Evolutionary conservation across 2,329 filamentous ascomycete species (phyloP), one percentile per base, ranked within the genome.

Genomic region (Monosporascus ibericus): DNA sequence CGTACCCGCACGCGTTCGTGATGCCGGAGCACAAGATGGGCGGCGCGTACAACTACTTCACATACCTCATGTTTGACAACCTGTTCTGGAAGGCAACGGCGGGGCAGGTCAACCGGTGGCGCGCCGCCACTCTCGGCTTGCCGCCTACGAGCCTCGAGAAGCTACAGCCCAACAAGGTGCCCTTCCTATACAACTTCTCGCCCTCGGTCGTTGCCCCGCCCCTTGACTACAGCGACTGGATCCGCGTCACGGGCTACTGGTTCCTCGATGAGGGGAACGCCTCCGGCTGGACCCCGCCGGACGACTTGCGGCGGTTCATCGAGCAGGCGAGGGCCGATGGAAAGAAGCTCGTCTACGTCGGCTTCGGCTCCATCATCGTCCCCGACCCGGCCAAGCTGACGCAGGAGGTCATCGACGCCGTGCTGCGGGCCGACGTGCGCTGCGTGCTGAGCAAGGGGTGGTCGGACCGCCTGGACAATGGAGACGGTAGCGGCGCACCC

Each of bases 171-270:
- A 96, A 96, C 74, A 95, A 95, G 68, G 90, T 96, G n/a, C 94
- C 94, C 0, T 99, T 99, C 70, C 72, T 99, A 46, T 99, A 99
- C 76, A 97, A 96, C 71, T 97, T 96, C 69, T 95, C 90, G 52
- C 90, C 92, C 1, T 88, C 84, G 11, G 94, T 99, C 14, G 94
- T 99, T n/a, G 84, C 89, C 2, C 92, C 92, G 27, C 94, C 94
- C 17, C 77, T 96, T 2, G 94, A 99, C 72, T 99, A 92, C 72
- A 92, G 90, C 42, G 94, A 97, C 69, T 99, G 94, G 94, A 94
- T 99, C 67, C 84, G 90, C 44, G 90, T 97, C 7, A 97, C 94
- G 0, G 94, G 94, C 0, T 97, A 99, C 72, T 99, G 94, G 94
- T 97, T 99, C 70, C 73, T 99, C 48, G 87, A 96, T 60, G 92